Evolutionary conservation across 2,329 filamentous ascomycete species (phyloP), one percentile per base, ranked within the genome.

Genomic region (Aspergillus candidus): DNA sequence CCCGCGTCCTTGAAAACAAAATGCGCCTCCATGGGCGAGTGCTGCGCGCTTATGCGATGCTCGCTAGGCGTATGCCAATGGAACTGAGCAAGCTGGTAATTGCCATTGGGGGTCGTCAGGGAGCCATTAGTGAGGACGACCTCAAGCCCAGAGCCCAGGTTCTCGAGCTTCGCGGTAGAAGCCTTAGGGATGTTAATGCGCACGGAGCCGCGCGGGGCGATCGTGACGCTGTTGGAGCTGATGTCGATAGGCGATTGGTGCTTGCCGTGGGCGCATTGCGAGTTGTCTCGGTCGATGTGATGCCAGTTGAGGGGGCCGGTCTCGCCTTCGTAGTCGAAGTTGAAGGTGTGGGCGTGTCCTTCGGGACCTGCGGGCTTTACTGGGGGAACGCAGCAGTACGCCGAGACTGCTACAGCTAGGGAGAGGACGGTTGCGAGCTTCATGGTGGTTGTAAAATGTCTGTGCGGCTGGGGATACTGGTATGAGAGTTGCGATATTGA

Each of bases 11-110:
- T 67, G 58, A 78, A 79, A 33, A 82, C 79, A 70, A 82, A 77
- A 65, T 83, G 79, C 63, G 74, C 71, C 60, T 78, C 75, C 69
- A 78, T 66, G 60, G 55, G 71, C 52, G 64, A 72, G 55, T 69
- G 68, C 50, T 74, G 71, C n/a, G 67, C 64, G 43, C 65, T 59
- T 44, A 80, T 65, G 37, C 72, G 69, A 53, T 82, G 79, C 66
- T 82, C 79, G 35, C 75, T 76, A 0, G 79, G 77, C 0, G 76
- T 75, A 56, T 82, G 79, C 63, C 81, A 78, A 60, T 81, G 78
- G 64, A 80, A 80, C 52, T 81, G 78, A 37, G 62, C 63, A 11
- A 80, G 65, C 0, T 51, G 55, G 58, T 72, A 79, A 12, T 64
- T 55, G 12, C 59, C 59, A 27, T 64, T 67, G 2, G 54, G 62